Base-by-base conservation (phyloP, 345 rosid species). In the Limnanthes douglasii region DNA sequence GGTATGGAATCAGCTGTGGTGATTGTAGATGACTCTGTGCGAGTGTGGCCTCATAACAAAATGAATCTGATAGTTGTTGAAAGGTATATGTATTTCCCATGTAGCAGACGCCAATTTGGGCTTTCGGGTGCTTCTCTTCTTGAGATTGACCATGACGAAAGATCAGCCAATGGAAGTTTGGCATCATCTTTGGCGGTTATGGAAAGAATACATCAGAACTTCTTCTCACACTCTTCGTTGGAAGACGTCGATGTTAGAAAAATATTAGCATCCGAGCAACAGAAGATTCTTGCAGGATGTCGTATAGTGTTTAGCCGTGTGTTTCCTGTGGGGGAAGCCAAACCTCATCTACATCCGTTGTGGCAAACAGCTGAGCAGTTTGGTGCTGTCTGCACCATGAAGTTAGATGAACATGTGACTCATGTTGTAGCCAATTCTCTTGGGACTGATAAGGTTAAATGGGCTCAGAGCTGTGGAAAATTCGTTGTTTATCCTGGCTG, bases 321-420 rank as follows among this genome's bases (percentile, higher is more conserved):
- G 35, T 61, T 90, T 37, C 99, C 99, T 3, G 85, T 90, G 22
- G 96, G 93, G 1, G 94, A 90, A 67, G 72, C 80, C 45, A 85
- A 72, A 39, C 99, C 99, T 34, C 99, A 90, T 37, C 62, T 80
- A 30, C 94, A 85, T 46, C 96, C 88, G 7, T 45, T 90, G 56
- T 90, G 99, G 99, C 93, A 84, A 67, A 75, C 75, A 10, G 98
- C 98, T 23, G 96, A 80, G 49, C 96, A 90, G 59, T 90, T 90
- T 60, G 98, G 98, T 60, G 98, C 98, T 15, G 77, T 64, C 26
- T 90, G 98, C 67, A 72, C 82, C 31, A 80, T 67, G 35, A 92
- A 84, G 54, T 63, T 75, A 33, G 96, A 90, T 25, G 96, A 84
- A 20, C 77, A 75, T 62, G 92, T 84, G 17, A 88, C 98, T 27